Evolutionary conservation across 2,329 filamentous ascomycete genomes (phyloP), one percentile per base, ranked within the genome.

Genomic region (Monosporascus sp.): DNA sequence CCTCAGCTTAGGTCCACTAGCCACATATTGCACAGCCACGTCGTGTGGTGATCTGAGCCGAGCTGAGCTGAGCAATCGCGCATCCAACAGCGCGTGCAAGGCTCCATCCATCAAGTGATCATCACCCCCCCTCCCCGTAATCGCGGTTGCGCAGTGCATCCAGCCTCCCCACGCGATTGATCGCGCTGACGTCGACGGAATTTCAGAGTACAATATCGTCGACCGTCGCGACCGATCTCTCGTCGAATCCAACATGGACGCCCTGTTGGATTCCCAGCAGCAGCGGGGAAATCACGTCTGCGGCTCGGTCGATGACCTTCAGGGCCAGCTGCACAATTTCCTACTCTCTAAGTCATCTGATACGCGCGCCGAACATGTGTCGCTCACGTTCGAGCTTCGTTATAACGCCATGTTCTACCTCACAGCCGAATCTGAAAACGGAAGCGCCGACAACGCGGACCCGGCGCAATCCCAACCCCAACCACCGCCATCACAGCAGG

Each of bases 291-390:
- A 64, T 50, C 55, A 62, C 22, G 53, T 63, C 11, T 75, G 73
- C 64, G 59, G 53, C 49, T 75, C 73, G 6, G 55, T 72, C 45
- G 72, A 77, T 18, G 77, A 83, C 28, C 66, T 84, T 7, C 72
- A 77, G 57, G 58, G 60, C 22, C 73, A 73, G n/a, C 65, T 85
- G 24, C 70, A 70, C 38, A 60, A 64, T 7, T 55, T 73, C 0
- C 63, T 82, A 46, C 63, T 68, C 6, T 63, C 67, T 18, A 80
- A 77, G 55, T 70, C 72, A 18, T 74, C 75, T 5, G 69, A 73
- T 11, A 78, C 71, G 20, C 77, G 75, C 48, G 79, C 78, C 41
- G 73, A 81, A 51, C 78, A 80, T 57, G 65, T 80, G 11, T 71
- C 74, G 7, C 63, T 70, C 18, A 76, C 69, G 2, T 71, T 81